phyloP scores from a whole-genome alignment of 768 basidiomycete genomes.

The Leucosporidium creatinivorum region DNA sequence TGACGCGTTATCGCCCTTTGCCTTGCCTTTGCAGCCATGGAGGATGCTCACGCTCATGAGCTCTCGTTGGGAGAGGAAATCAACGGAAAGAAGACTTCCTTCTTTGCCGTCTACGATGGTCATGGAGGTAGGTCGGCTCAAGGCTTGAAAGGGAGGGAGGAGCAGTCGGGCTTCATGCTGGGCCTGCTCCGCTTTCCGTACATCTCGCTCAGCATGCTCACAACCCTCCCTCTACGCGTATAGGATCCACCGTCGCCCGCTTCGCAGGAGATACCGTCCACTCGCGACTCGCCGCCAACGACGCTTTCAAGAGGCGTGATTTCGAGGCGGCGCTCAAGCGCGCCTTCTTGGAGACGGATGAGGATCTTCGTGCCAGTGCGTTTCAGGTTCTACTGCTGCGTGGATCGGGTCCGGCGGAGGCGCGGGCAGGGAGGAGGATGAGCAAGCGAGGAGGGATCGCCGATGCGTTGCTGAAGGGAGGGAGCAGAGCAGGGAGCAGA shows the following conservation, averaged over 20 bases:
- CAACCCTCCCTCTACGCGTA: neutral
- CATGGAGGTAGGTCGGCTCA: constrained; percentile 68
- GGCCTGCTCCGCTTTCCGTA: neutral
- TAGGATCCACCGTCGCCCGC: constrained; percentile 74
- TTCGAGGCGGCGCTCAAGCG: constrained; percentile 73
- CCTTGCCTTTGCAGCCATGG: constrained; percentile 64
- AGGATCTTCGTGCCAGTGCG: constrained; percentile 77
- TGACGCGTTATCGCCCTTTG: neutral
- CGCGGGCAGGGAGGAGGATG: too few relatives aligned
- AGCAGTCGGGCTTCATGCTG: neutral
- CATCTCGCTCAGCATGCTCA: neutral
- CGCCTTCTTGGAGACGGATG: constrained; percentile 89
- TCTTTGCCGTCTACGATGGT: constrained; percentile 97
- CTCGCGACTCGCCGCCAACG: constrained; percentile 63
- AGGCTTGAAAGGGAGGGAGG: neutral
- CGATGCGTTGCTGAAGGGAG: constrained; percentile 36
- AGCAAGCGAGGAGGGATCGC: too few relatives aligned
- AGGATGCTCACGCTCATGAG: constrained; percentile 67
- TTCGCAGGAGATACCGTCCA: constrained; percentile 81
- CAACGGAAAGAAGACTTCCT: constrained; percentile 46
- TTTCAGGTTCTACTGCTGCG: neutral
- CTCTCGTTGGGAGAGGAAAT: constrained; percentile 24
- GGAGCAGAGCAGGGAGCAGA: neutral
- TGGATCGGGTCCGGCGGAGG: too few relatives aligned
- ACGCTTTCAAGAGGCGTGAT: constrained; percentile 59